Base-by-base conservation (phyloP, 441 rosid genomes). In the Populus hybrid region DNA sequence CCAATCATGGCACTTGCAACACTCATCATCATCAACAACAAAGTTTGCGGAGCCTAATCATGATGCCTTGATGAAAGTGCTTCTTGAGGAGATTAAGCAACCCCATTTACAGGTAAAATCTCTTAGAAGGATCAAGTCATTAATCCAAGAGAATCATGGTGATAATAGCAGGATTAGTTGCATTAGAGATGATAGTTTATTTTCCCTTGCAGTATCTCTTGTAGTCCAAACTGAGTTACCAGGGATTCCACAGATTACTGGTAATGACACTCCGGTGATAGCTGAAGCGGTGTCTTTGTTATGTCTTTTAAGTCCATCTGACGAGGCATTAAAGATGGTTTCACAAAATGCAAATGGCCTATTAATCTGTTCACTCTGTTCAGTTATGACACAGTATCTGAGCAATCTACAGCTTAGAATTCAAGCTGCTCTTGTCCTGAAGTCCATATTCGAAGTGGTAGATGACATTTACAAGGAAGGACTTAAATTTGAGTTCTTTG, bases 61-160 rank as follows among this genome's bases (percentile, higher is more conserved):
- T 1, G 72, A 70, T 16, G 30, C 67, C 30, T 67, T 28, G 28
- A 24, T 46, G 32, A 50, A 18, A 14, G 4, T 42, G 24, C 40
- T 81, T 50, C 70, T 81, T 70, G 78, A 81, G 70, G 84, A 81
- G 61, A 81, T 81, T 35, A 74, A 81, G 28, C 72, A 74, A 9
- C 65, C 84, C 20, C 72, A 71, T 36, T 74, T 66, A 10, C 75
- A 70, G 78, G 78, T 74, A n/a, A 70, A 40, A 6, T 70, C 84
- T 42, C 73, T 78, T 8, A 70, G 75, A 78, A 78, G 74, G 69
- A 74, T 81, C 50, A 81, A 59, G 75, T 63, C 78, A n/a, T 16
- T 81, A 21, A 70, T 75, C 35, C 23, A 67, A 36, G 77, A 73
- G 30, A 67, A 57, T 35, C 16, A 24, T 36, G 72, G 26, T 18